Evolutionary conservation across 306 rosid species (phyloP), one percentile per base, ranked within the genome.

Genomic region (Cicer chorassanicum): DNA sequence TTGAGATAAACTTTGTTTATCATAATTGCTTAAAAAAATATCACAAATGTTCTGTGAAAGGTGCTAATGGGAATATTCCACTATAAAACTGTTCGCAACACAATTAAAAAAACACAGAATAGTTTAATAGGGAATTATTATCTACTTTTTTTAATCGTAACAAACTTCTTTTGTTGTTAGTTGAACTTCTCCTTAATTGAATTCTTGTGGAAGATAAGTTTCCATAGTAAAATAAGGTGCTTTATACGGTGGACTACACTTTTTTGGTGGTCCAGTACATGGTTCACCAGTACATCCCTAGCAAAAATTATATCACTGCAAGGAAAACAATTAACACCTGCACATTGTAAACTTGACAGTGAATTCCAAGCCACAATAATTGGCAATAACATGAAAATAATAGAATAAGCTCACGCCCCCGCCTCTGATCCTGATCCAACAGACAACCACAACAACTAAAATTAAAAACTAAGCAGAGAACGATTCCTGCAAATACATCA

Each of bases 251-350:
- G 34, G 34, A 24, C 34, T 24, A 24, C 34, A 24, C 34, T 24
- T 1, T 24, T 24, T 24, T 24, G 29, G 29, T 24, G 29, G 29
- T 24, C 29, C 3, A 24, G 34, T 24, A 24, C 34, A 2, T 24
- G 3, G 34, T 24, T 24, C 34, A 24, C 34, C 34, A 24, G 34
- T 24, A 24, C 34, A 24, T 24, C 34, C 34, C 34, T 24, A 24
- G 34, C 4, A 24, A 24, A 24, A 24, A 24, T 24, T 92, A 95
- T 57, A 92, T 95, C n/a, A 84, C 82, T 1, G 99, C 96, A 84
- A 95, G 99, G 86, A 95, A 92, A 86, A 95, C 92, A 29, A 95
- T 95, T 87, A 63, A 88, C 91, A 70, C 99, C 99, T 94, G 89
- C 76, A 85, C 39, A 68, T 73, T 48, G 78, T 74, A 71, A 77